Evolutionary conservation across 495 filamentous ascomycete species (phyloP), one percentile per base, ranked within the genome.

Genomic region (Penicillium canariense): DNA sequence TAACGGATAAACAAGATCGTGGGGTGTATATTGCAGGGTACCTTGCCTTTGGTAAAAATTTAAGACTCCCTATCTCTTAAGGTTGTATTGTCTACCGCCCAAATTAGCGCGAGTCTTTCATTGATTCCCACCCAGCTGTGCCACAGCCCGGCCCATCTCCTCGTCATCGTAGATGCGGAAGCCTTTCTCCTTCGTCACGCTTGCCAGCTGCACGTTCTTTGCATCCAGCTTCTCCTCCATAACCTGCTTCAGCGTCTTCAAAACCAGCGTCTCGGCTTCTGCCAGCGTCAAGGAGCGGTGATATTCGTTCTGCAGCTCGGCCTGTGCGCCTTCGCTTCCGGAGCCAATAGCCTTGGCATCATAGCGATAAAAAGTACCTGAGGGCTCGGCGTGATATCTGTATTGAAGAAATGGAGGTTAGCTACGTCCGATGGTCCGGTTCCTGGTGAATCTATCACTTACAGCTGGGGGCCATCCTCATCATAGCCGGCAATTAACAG

Each of bases 211-310:
- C 60, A 98, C 95, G 67, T 97, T 98, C 82, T 97, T 97, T 36
- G 88, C 80, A 69, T 98, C 94, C 48, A 98, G 83, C 79, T 97
- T 98, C 84, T 98, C 94, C 77, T 98, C 94, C 94, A 98, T 98
- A 48, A 98, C 94, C 77, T 98, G 94, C 81, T 98, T 98, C 71
- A 98, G 73, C 32, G 94, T 98, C 84, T 97, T 97, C 60, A 98
- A 78, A 28, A 97, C 95, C 60, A 98, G 76, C 2, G 90, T 89
- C 75, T 98, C 94, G 18, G 94, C 94, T 70, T 98, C 94, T 43
- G 81, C 76, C 55, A 98, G 87, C 48, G 93, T 96, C 59, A 98
- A 81, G 40, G 93, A 97, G 80, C 93, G 96, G 77, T 98, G 94
- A 67, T 96, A 98, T 72, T 97, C 94, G 60, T 96, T 96, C 75